Evolutionary conservation across 371 early-diverging fungal species (phyloP), one percentile per base, ranked within the genome.

Genomic region (Mucor racemosus): DNA sequence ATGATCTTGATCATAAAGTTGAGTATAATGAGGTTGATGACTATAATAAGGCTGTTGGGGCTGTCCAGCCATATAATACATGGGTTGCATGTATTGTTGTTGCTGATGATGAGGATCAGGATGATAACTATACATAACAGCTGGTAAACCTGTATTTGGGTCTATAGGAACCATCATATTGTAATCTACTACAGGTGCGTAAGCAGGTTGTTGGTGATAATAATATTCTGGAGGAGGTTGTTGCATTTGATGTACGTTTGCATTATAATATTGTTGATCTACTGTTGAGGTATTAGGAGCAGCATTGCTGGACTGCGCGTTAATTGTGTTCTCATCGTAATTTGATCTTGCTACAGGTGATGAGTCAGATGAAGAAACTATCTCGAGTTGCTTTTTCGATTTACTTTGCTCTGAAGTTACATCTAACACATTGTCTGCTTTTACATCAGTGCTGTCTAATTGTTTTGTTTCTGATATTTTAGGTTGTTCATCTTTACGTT

Each of bases 141-240:
- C 42, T 21, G 60, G 58, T 40, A 69, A 40, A 17, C 62, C 66
- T n/a, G 65, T 57, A 33, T 57, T 69, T 9, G 65, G 65, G 60
- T 69, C 60, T 11, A 64, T 38, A 39, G 69, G 69, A 11, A 70
- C 57, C 66, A 65, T 58, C 66, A 70, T 65, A 17, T 26, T 50
- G 17, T 69, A 69, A 55, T 65, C 67, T 1, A 59, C 53, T 15
- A 56, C 21, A 6, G 64, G 54, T 5, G 63, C 17, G 26, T 36
- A 58, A 17, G 40, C 40, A 53, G 63, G 11, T 54, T 62, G 63
- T 33, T 62, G 63, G 13, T 48, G 59, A 35, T 62, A 59, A 14
- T 70, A 66, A 21, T 70, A 65, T 11, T 70, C 66, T 56, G 61
- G 58, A 38, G 34, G 31, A 4, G 36, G 26, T 14, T 33, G 56